Evolutionary conservation across 179 eudicot genomes (phyloP).

Genomic region (Monotropa hypopitys): DNA sequence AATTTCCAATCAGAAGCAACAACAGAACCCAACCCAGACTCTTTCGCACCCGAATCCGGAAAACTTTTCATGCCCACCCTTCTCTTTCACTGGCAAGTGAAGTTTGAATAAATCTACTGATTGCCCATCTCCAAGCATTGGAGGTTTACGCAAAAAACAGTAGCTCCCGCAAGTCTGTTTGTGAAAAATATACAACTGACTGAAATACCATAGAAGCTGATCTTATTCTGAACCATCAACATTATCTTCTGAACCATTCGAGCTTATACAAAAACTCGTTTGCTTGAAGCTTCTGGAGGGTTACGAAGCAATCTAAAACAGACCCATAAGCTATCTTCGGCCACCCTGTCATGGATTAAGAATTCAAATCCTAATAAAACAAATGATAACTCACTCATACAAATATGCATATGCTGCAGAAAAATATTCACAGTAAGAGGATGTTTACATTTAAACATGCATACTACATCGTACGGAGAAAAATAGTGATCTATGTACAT

Average conservation of each 20-base stretch:
- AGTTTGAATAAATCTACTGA: slow-evolving; percentile 51
- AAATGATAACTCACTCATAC: background rate
- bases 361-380: slow-evolving; percentile 34
- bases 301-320: slow-evolving; percentile 13
- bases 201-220: slow-evolving; percentile 20
- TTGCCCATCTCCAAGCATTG: slow-evolving; percentile 46
- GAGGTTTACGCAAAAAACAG: slow-evolving; percentile 33
- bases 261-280: background rate
- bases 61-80: slow-evolving; percentile 45
- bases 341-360: slow-evolving; percentile 38
- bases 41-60: slow-evolving; percentile 52
- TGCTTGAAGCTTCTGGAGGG: slow-evolving; percentile 7
- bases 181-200: slow-evolving; percentile 22
- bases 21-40: slow-evolving; percentile 33
- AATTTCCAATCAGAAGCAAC: slow-evolving; percentile 39
- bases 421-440: background rate
- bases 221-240: slow-evolving; percentile 10
- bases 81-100: slow-evolving; percentile 39
- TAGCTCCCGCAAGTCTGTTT: slow-evolving; percentile 18
- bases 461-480: background rate
- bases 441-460: background rate
- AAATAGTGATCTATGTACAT: background rate
- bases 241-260: background rate
- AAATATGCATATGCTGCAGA: background rate
- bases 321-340: slow-evolving; percentile 24